Percentiles rank a stretch among this genome's conserved stretches.
phyloP scores from a whole-genome alignment of 805 yeast species.

The Candida vaughaniae region DNA sequence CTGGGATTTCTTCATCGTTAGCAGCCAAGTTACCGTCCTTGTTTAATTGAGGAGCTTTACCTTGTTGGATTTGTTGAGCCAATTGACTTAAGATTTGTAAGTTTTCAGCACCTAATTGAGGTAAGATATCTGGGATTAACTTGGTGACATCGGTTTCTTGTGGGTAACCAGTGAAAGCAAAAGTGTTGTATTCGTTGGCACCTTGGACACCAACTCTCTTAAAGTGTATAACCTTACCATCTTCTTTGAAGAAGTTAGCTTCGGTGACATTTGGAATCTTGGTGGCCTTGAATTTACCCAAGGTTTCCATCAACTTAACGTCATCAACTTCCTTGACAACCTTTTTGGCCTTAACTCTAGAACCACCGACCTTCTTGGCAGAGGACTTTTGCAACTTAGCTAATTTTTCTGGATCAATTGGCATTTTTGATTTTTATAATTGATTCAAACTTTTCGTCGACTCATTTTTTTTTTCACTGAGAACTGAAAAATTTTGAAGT shows the following conservation, averaged over 20 bases:
- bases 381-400: slow-evolving; percentile 88
- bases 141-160: slow-evolving; percentile 91
- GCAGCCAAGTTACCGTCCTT: slow-evolving; percentile 45
- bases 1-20: slow-evolving; percentile 65
- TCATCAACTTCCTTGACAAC: slow-evolving; percentile 78
- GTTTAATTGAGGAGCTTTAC: slow-evolving; percentile 45
- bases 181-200: slow-evolving; percentile 86
- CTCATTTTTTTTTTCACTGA: slow-evolving; percentile 8
- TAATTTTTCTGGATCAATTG: slow-evolving; percentile 90
- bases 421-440: slow-evolving; percentile 46
- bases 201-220: slow-evolving; percentile 95
- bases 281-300: slow-evolving; percentile 86
- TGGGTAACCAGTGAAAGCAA: slow-evolving; percentile 92
- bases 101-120: slow-evolving; percentile 96
- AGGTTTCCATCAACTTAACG: slow-evolving; percentile 83
- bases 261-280: slow-evolving; percentile 89
- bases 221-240: slow-evolving; percentile 94
- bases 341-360: slow-evolving; percentile 93
- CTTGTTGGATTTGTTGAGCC: slow-evolving; percentile 82
- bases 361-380: slow-evolving; percentile 74
- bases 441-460: slow-evolving; percentile 17
- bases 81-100: slow-evolving; percentile 83
- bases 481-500: slow-evolving; percentile 8
- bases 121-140: slow-evolving; percentile 89
- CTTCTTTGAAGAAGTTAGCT: slow-evolving; percentile 96